These are phyloP conservation scores for Xylaria sp. DNA, from an alignment of 2,329 filamentous ascomycete species.

Conservation along the genomic window DNA sequence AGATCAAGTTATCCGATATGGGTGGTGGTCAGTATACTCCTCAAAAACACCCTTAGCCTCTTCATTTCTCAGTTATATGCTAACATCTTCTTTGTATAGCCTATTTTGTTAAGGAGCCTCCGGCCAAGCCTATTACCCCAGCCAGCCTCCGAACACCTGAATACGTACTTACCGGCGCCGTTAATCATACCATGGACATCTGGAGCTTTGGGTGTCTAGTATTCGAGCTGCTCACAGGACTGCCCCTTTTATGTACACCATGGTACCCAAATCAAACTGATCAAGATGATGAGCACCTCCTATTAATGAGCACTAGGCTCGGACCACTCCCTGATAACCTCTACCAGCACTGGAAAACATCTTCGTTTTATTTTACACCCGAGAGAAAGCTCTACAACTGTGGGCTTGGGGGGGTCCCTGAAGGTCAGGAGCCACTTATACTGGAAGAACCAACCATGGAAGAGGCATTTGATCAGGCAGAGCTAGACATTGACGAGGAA, in stretches of 20 bases:
- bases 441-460: slow-evolving; percentile 44
- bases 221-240: slow-evolving; percentile 49
- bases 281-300: slow-evolving; percentile 36
- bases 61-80: slow-evolving; percentile 13
- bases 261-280: slow-evolving; percentile 23
- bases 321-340: slow-evolving; percentile 35
- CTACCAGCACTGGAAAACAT: slow-evolving; percentile 42
- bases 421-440: slow-evolving; percentile 43
- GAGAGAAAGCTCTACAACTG: slow-evolving; percentile 46
- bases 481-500: slow-evolving; percentile 42
- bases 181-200: slow-evolving; percentile 44
- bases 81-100: slow-evolving; percentile 35
- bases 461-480: slow-evolving; percentile 44
- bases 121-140: slow-evolving; percentile 41
- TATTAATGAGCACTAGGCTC: slow-evolving; percentile 36
- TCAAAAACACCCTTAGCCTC: neutral
- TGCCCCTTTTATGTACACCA: slow-evolving; percentile 46
- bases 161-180: slow-evolving; percentile 43
- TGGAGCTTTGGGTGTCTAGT: slow-evolving; percentile 51
- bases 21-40: slow-evolving; percentile 47
- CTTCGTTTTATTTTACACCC: slow-evolving; percentile 46
- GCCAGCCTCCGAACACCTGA: slow-evolving; percentile 48
- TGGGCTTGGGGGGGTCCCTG: slow-evolving; percentile 41
- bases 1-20: slow-evolving; percentile 50
- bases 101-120: slow-evolving; percentile 44